Evolutionary conservation across 345 rosid species (phyloP), one percentile per base, ranked within the genome.

Genomic region (Syzygium grande): DNA sequence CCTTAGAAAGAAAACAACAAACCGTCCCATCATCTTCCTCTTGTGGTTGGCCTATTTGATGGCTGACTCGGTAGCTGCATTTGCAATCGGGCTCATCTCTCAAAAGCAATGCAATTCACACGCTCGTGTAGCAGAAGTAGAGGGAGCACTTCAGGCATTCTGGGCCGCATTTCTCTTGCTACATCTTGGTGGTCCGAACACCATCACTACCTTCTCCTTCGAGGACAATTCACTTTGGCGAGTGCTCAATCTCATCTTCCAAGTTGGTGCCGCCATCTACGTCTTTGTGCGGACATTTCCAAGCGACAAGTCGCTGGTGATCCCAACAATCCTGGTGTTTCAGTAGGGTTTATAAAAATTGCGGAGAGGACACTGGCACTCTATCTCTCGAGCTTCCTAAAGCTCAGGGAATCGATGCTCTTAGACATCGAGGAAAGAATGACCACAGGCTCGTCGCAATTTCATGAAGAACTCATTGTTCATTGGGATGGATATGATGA

Each of bases 391-490:
- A 65, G 43, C 43, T 17, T 65, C 11, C 43, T 43, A 30, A 65
- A 8, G 78, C 22, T 30, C 0, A 65, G 12, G 78, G 43, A 65
- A 30, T 65, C 43, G 3, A 7, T 15, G 78, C 6, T 65, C 11
- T 14, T 63, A 14, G 77, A 29, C 11, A 1, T 7, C 0, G 0
- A 65, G 4, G 5, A 0, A 65, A 7, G 3, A 29, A 15, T 3
- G 78, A 1, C 2, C 0, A 0, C 0, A 65, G 0, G 15, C 21
- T 16, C 1, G 0, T 7, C 5, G 0, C 19, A 7, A 63, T 29
- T 63, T 41, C 77, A 3, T 3, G 1, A 15, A 29, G 5, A 15
- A 15, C 41, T 29, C 41, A 3, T 0, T 14, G 5, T 1, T 68
- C 6, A 1, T 1, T 0, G 10, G 10, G 77, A 29, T 7, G 38